Evolutionary conservation across 2,329 filamentous ascomycete species (phyloP), one percentile per base, ranked within the genome.

Genomic region (Fusarium clavum): DNA sequence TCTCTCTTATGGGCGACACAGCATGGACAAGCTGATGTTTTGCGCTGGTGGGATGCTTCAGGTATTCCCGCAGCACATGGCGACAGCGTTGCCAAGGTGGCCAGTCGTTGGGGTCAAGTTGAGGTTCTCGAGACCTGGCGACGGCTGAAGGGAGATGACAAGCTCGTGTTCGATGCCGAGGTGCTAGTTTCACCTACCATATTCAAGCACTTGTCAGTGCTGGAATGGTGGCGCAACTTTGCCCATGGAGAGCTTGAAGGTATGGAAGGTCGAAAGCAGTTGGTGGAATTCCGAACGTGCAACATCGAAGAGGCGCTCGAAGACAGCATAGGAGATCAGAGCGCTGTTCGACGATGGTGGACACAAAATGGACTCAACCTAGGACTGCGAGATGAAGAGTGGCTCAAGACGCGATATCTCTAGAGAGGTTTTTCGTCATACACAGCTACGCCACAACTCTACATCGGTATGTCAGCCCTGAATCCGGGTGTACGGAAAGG

Each of bases 251-350:
- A 86, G 74, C 81, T 87, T 32, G 83, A 83, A 1, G 85, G 83
- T 43, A 88, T 84, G 86, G 80, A 84, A 43, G 86, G 86, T 18
- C 81, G 84, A 32, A 83, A 83, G 67, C 85, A 94, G 72, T 87
- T 88, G 55, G 94, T 98, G 27, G 94, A 97, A 79, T 98, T 97
- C 80, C 94, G 95, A 79, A 97, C 94, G 2, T 97, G 94, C 79
- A 94, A 97, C 79, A 96, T 98, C 66, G 94, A 98, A 78, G 95
- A 98, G 81, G 94, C 94, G 1, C 85, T 98, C 41, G 94, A 98
- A 78, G 94, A 97, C 77, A 93, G 93, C 24, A 88, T 95, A 52
- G 88, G 87, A 11, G 90, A 91, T 57, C 91, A 94, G 67, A 88
- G 90, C 70, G 86, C 87, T 40, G 93, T 97, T 20, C 84, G 93